Percentiles rank a stretch among this genome's conserved stretches.
Conservation (phyloP, 345 rosid genomes). For the Citropsis articulata region DNA sequence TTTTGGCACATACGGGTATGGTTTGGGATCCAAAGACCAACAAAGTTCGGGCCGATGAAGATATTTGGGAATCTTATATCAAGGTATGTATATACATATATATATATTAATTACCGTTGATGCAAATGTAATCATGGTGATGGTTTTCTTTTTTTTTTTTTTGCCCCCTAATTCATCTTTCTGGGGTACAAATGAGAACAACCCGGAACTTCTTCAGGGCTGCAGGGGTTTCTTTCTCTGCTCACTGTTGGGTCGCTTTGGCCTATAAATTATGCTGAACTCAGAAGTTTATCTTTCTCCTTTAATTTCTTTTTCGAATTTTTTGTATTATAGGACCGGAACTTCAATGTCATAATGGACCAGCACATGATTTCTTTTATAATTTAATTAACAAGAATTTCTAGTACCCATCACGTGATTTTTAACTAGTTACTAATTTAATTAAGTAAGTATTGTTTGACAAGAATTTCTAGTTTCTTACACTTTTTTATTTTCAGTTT, state of each 20-base stretch:
- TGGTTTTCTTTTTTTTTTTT: no score
- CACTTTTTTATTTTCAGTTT: no score
- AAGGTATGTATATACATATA: neutral
- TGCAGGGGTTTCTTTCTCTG: neutral
- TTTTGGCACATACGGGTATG: neutral
- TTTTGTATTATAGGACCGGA: neutral
- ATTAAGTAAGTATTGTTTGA: neutral
- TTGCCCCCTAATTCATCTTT: no score
- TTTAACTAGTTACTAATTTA: neutral
- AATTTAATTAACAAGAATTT: neutral
- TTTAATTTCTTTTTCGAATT: no score
- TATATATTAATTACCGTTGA: no score
- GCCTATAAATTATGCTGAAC: neutral
- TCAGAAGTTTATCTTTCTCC: no score
- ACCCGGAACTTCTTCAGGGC: slow-evolving; percentile 1
- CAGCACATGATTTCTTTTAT: neutral
- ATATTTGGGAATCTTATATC: neutral
- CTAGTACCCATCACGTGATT: no score
- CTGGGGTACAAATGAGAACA: slow-evolving; percentile 26
- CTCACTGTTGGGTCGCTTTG: neutral
- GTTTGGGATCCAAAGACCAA: neutral
- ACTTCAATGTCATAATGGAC: neutral
- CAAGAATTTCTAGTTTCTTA: neutral
- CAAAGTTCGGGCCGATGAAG: neutral
- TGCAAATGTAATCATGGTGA: no score